Conservation (phyloP, 768 basidiomycete species). For the Stropharia rugosoannulata region DNA sequence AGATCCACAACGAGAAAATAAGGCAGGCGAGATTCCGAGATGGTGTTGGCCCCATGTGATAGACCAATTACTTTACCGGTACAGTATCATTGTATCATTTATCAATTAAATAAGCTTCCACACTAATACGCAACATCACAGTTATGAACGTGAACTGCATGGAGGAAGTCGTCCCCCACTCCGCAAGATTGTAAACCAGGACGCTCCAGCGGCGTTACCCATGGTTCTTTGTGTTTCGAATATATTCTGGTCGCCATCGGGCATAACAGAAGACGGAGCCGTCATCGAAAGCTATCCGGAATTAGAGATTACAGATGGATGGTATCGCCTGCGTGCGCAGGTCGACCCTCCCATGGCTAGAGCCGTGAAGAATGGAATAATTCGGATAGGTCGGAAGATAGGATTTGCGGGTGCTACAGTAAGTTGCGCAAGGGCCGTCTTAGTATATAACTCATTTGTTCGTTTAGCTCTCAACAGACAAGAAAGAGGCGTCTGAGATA, state of each 20-base stretch:
- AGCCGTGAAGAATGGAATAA: conserved; percentile 63
- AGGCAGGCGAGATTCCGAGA: conserved; percentile 39
- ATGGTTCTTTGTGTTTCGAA: conserved; percentile 85
- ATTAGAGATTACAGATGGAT: conserved; percentile 95
- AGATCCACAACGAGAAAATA: conserved; percentile 58
- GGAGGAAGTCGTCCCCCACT: conserved; percentile 77
- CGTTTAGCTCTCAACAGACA: conserved; percentile 61
- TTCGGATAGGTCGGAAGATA: conserved; percentile 82
- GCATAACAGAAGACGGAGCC: conserved; percentile 34
- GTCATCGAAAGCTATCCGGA: conserved; percentile 46
- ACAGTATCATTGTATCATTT: conserved; percentile 11
- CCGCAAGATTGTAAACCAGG: conserved; percentile 78
- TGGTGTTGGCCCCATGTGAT: conserved; percentile 89
- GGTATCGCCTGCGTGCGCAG: conserved; percentile 84
- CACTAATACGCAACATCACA: conserved; percentile 25
- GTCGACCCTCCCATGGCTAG: conserved; percentile 73
- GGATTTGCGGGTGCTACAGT: conserved; percentile 80
- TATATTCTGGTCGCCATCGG: conserved; percentile 53
- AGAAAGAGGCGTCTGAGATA: conserved; percentile 78
- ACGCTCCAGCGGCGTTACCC: conserved; percentile 74
- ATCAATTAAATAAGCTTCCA: not conserved
- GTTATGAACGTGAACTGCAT: conserved; percentile 88
- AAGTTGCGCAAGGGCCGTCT: conserved; percentile 21
- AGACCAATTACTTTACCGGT: conserved; percentile 87
- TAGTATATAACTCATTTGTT: not conserved